Evolutionary conservation across 2,329 filamentous ascomycete genomes (phyloP).

Genomic region (Mycogone perniciosa): DNA sequence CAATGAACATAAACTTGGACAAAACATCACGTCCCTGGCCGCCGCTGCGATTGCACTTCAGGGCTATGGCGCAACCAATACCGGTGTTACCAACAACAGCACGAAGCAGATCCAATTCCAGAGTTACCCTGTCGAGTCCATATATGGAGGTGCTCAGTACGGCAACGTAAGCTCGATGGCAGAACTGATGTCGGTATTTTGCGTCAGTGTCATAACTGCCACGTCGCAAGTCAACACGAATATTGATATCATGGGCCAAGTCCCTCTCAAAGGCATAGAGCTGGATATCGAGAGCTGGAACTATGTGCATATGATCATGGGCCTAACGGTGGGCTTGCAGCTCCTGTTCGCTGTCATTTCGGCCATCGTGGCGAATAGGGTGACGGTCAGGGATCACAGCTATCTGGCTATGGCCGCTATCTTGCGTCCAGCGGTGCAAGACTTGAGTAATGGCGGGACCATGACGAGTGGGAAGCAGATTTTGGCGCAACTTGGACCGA

Average conservation of each 20-base stretch:
- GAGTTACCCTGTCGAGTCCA: slow-evolving; percentile 36
- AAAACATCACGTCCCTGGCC: slow-evolving; percentile 28
- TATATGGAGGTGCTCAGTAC: slow-evolving; percentile 28
- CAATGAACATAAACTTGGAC: slow-evolving; percentile 30
- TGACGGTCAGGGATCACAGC: slow-evolving; percentile 23
- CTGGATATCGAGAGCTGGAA: slow-evolving; percentile 29
- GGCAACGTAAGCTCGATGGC: slow-evolving; percentile 31
- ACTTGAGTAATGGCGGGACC: slow-evolving; percentile 13
- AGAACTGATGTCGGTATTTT: slow-evolving; percentile 28
- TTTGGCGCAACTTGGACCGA: slow-evolving; percentile 7
- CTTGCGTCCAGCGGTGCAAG: slow-evolving; percentile 15
- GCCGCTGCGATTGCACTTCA: slow-evolving; percentile 35
- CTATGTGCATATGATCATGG: slow-evolving; percentile 26
- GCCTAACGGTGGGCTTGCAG: slow-evolving; percentile 27
- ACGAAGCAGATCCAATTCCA: slow-evolving; percentile 27
- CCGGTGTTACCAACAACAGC: slow-evolving; percentile 19
- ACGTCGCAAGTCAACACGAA: slow-evolving; percentile 25
- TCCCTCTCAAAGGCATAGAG: slow-evolving; percentile 26
- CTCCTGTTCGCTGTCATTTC: slow-evolving; percentile 21
- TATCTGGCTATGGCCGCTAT: slow-evolving; percentile 17
- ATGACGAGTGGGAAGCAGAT: slow-evolving; percentile 17
- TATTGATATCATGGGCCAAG: slow-evolving; percentile 21
- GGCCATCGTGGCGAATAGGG: slow-evolving; percentile 20
- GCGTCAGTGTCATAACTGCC: slow-evolving; percentile 30
- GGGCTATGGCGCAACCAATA: slow-evolving; percentile 27